These are phyloP conservation scores for Penicillium manginii DNA, from an alignment of 495 filamentous ascomycete species.

Conservation along the genomic window DNA sequence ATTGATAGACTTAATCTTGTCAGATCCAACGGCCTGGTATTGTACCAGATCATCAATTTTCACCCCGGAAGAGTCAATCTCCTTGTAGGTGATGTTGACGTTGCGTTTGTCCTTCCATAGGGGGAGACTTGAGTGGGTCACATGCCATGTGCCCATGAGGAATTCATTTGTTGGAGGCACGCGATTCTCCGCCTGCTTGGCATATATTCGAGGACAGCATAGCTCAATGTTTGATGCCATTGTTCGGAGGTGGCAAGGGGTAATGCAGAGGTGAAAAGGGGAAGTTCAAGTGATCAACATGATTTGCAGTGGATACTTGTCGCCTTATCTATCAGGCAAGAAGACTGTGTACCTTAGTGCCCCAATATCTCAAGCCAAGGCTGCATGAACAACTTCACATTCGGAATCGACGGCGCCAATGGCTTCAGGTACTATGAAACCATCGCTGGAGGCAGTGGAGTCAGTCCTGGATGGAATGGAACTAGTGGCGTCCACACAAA, in stretches of 20 bases:
- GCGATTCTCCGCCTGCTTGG: conserved; percentile 32
- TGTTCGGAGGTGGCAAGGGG: background rate
- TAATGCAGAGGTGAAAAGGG: background rate
- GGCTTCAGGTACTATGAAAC: conserved; percentile 97
- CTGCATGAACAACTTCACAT: conserved; percentile 75
- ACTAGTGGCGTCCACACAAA: conserved; percentile 86
- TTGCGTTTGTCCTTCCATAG: conserved; percentile 72
- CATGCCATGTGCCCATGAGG: conserved; percentile 71
- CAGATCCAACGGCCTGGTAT: conserved; percentile 57
- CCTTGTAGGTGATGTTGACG: conserved; percentile 72
- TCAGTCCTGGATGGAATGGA: conserved; percentile 79
- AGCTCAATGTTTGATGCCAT: conserved; percentile 21
- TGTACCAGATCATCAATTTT: conserved; percentile 69
- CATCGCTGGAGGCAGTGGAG: conserved; percentile 86
- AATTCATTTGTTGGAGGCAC: conserved; percentile 58
- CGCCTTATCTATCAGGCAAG: background rate
- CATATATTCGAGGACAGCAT: conserved; percentile 20
- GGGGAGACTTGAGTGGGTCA: conserved; percentile 68
- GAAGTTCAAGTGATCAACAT: background rate
- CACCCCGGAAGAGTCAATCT: conserved; percentile 23
- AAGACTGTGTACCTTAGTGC: conserved; percentile 73
- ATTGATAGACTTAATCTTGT: conserved; percentile 59
- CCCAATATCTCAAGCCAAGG: conserved; percentile 88
- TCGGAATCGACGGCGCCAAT: conserved; percentile 41
- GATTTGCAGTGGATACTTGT: background rate